These are phyloP conservation scores for Solanum appendiculatum DNA, from an alignment of 257 asterid genomes.

Conservation along the genomic window DNA sequence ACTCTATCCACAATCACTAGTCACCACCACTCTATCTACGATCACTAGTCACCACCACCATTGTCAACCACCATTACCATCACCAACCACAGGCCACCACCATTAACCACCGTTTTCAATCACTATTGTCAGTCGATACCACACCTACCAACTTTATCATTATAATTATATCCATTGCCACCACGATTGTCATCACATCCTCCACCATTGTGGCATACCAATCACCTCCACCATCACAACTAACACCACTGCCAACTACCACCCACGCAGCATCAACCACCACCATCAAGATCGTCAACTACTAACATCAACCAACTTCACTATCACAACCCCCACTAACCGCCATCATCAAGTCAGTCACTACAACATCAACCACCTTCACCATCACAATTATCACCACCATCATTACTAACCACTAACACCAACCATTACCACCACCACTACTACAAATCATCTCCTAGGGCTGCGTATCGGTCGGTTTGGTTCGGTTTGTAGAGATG, in stretches of 20 bases:
- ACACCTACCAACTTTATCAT: background rate
- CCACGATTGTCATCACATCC: background rate
- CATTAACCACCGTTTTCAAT: background rate
- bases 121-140: background rate
- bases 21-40: background rate
- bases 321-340: background rate
- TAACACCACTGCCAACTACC: background rate
- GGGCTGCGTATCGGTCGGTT: too few species aligned
- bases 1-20: background rate
- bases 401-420: too few species aligned
- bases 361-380: background rate
- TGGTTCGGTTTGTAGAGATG: too few species aligned
- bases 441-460: background rate
- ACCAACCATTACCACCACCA: too few species aligned
- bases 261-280: background rate
- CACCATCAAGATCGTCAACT: background rate
- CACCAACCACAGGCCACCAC: background rate
- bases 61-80: too few species aligned
- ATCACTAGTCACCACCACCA: background rate
- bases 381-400: background rate
- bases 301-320: background rate
- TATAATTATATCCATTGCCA: background rate
- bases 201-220: background rate
- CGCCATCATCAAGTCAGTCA: background rate
- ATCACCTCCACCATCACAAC: background rate